phyloP scores from a whole-genome alignment of 768 basidiomycete species.

The Ramaria rubella region DNA sequence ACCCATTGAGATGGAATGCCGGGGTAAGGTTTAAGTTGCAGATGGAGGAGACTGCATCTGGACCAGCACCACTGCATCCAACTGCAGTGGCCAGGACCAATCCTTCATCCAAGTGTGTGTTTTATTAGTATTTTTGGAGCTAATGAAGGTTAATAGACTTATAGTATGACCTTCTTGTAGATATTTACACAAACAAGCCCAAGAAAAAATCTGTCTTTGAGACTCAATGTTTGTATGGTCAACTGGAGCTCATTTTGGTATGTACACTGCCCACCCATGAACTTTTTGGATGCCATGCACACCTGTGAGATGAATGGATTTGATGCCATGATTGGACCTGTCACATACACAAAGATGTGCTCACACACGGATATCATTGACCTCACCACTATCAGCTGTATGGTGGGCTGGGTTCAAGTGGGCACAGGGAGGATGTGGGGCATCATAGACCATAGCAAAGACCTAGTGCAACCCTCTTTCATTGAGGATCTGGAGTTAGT shows the following conservation, averaged over 20 bases:
- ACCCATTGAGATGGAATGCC: background rate
- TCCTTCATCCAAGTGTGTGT: background rate
- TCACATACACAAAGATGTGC: background rate
- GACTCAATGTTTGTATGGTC: background rate
- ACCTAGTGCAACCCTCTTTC: background rate
- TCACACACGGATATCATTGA: background rate
- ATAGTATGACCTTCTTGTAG: background rate
- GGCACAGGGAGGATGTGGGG: background rate
- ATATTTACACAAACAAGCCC: too few species aligned
- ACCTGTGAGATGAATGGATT: background rate
- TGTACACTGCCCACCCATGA: too few species aligned
- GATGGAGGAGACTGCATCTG: background rate
- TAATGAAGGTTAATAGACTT: background rate
- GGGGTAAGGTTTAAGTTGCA: background rate
- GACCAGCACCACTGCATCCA: background rate
- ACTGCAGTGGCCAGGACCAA: background rate
- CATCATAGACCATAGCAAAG: background rate
- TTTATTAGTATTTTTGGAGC: background rate
- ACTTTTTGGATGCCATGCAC: background rate
- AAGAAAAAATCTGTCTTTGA: background rate
- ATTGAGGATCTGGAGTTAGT: background rate
- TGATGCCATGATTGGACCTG: background rate
- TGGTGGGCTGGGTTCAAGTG: background rate
- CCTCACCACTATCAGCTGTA: background rate
- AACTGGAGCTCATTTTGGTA: too few species aligned